Evolutionary conservation across 257 asterid genomes (phyloP), one percentile per base, ranked within the genome.

Genomic region (Echites panduratus): DNA sequence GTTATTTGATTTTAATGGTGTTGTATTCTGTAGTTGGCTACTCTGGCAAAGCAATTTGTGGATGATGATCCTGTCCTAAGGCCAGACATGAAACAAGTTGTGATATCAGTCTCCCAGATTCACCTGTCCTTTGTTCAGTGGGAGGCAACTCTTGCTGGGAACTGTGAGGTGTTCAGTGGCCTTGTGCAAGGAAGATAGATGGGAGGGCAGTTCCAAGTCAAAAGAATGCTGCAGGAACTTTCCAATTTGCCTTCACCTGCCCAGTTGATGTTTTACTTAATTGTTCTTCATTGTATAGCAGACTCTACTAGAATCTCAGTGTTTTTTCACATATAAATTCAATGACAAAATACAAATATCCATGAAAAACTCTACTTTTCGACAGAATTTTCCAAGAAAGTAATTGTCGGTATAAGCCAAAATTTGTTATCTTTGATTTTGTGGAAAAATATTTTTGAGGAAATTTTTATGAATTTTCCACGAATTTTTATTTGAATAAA

Each of bases 141-240:
- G 99, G 99, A 95, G 89, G 99, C 99, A 50, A 95, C 98, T 64
- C 99, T 95, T 72, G 96, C 99, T 17, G 99, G 99, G 56, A 94
- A 89, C 81, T 89, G 99, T 81, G 97, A 91, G 84, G 89, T 95
- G 24, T 95, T 95, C 87, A 95, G 99, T 16, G 98, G 96, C 40
- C 96, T 95, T 72, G 98, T 95, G 53, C 98, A 90, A 78, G 99
- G 99, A 70, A 83, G 99, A 87, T 94, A 83, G 75, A 38, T 20
- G 27, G 11, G 14, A 13, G 65, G n/a, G 29, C 20, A 61, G 47
- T 69, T 68, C 72, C 17, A 38, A 8, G 10, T 26, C 2, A 2
- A 19, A 19, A 59, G 4, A 40, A 11, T 26, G 27, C 70, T 24
- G 10, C 50, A 72, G 27, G 6, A 24, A 48, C 5, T 27, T 32